Evolutionary conservation across 164 flowering plant genomes (phyloP), one percentile per base, ranked within the genome.

Genomic region (Piper betle): DNA sequence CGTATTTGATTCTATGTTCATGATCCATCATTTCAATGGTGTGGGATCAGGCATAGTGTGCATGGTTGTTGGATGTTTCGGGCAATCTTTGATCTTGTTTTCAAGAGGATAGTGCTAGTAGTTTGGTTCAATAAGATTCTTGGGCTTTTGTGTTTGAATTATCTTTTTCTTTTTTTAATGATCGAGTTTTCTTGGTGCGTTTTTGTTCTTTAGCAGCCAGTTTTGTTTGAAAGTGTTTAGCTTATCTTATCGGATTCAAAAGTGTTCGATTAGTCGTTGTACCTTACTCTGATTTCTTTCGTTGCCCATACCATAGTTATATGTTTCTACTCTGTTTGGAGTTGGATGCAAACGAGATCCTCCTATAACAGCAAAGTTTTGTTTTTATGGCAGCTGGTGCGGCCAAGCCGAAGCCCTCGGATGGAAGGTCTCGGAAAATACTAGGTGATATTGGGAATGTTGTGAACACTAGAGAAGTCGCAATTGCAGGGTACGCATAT

Each of bases 391-490:
- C 69, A 59, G 78, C 63, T 52, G 74, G 60, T 52, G 74, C 62
- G 17, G 78, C 68, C 3, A 80, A 77, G 66, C 83, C 74, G 74
- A 83, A 81, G 77, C 78, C 74, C 37, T 75, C 59, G 1, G 84
- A 76, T 9, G 87, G 75, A 39, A 84, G 77, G 58, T 81, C 78
- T 67, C 82, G 98, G 18, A 71, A 73, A 33, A 88, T 88, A 0
- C 79, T 92, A 0, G 91, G 85, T 1, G 96, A 89, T 64, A 89
- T 89, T 17, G 91, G 93, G 0, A 92, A 92, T 75, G 55, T 82
- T 2, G 96, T 79, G 0, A 67, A 80, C 25, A 66, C 66, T 60
- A 62, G 80, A 39, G 86, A 75, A 10, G 60, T 60, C 3, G 90
- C 80, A 0, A 79, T 64, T 41, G 66, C 62, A 63, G 66, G 66